phyloP scores from a whole-genome alignment of 768 basidiomycete genomes.

The Leccinellum albellum region DNA sequence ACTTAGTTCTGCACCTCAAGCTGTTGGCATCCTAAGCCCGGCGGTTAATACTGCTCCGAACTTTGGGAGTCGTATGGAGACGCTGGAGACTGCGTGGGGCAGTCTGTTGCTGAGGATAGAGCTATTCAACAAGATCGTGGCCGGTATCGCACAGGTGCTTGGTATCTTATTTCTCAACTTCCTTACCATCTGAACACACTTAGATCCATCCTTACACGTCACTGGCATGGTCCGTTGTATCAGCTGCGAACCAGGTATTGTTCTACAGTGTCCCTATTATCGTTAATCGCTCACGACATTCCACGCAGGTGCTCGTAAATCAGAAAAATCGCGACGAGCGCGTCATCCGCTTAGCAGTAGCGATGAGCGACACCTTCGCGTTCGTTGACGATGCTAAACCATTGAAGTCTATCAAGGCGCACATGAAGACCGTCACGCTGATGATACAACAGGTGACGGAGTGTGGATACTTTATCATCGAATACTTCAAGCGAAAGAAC shows the following conservation, averaged over 20 bases:
- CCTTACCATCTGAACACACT: background rate
- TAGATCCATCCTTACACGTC: background rate
- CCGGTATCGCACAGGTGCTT: background rate
- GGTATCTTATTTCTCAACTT: background rate
- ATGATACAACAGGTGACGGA: background rate
- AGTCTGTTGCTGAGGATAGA: background rate
- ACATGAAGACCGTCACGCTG: background rate
- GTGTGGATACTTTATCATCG: background rate
- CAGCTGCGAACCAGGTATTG: background rate
- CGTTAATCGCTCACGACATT: background rate
- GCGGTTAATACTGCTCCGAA: background rate
- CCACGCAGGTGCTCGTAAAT: background rate
- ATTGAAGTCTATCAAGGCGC: background rate
- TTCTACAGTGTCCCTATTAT: background rate
- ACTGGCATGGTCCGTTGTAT: background rate
- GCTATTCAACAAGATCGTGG: background rate
- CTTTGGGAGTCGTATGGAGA: background rate
- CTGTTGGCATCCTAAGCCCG: background rate
- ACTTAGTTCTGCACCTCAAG: background rate
- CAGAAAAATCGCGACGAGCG: background rate
- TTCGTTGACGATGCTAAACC: background rate
- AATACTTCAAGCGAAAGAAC: background rate
- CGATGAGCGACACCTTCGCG: background rate
- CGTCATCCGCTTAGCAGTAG: background rate
- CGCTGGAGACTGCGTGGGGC: background rate